These are phyloP conservation scores for Mortierella sp. DNA, from an alignment of 371 early-diverging fungal species.

Conservation along the genomic window DNA sequence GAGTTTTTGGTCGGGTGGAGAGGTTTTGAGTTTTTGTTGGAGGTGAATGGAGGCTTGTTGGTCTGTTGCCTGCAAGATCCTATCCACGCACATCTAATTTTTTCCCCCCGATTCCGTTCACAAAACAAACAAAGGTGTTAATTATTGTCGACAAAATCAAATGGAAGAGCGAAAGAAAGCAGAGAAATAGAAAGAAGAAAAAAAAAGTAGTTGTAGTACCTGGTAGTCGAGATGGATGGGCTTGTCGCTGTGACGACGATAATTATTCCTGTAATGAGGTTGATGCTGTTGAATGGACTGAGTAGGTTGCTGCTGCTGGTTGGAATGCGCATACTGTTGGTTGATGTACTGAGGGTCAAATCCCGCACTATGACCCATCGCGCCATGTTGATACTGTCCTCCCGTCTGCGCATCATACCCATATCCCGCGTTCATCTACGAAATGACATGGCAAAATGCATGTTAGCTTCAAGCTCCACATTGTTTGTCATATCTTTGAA, in stretches of 20 bases:
- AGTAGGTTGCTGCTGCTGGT: constrained; percentile 23
- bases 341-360: constrained; percentile 46
- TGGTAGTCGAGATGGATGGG: constrained; percentile 55
- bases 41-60: constrained; percentile 83
- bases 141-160: background rate
- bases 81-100: constrained; percentile 65
- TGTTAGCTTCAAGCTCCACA: background rate
- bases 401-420: constrained; percentile 31
- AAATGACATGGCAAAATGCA: background rate
- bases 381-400: constrained; percentile 20
- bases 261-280: constrained; percentile 28
- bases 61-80: constrained; percentile 80
- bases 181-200: background rate
- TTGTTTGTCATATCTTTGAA: background rate
- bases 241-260: constrained; percentile 52
- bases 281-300: constrained; percentile 7
- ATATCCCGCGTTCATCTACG: constrained; percentile 36
- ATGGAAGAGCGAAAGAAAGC: no score
- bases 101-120: no score
- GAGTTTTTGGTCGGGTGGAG: constrained; percentile 65
- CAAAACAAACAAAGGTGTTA: background rate
- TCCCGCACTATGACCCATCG: constrained; percentile 25
- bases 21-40: constrained; percentile 79
- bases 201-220: constrained; percentile 12
- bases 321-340: constrained; percentile 27